Evolutionary conservation across 352 stramenopile species (phyloP).

Genomic region (Pelagophyceae sp.): DNA sequence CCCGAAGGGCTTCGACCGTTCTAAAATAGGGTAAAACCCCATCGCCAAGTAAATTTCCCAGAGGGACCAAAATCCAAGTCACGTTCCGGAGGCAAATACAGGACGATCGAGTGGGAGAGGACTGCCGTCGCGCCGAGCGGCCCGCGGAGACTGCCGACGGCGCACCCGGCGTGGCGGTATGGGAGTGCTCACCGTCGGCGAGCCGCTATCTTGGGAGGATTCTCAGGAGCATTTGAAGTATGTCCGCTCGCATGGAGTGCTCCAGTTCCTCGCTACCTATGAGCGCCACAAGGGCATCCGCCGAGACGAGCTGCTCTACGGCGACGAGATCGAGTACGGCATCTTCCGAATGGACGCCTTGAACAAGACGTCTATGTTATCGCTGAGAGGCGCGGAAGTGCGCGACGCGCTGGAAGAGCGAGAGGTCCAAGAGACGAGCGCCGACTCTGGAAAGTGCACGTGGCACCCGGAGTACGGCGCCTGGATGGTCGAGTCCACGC

Average conservation of each 20-base stretch:
- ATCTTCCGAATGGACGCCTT: conserved; percentile 75
- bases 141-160: no score
- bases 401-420: conserved; percentile 20
- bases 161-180: background rate
- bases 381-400: conserved; percentile 77
- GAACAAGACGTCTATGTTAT: conserved; percentile 70
- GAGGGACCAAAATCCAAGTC: no score
- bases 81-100: no score
- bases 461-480: conserved; percentile 98
- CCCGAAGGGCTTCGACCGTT: no score
- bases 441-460: conserved; percentile 51
- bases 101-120: no score
- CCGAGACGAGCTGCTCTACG: conserved; percentile 89
- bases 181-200: conserved; percentile 67
- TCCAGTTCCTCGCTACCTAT: conserved; percentile 95
- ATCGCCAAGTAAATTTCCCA: no score
- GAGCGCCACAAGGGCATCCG: conserved; percentile 84
- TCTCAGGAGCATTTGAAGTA: conserved; percentile 87
- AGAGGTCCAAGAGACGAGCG: background rate
- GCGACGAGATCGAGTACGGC: conserved; percentile 97
- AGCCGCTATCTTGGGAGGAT: conserved; percentile 86
- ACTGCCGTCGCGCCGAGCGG: no score
- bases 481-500: conserved; percentile 99
- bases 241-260: conserved; percentile 83
- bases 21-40: no score